Conservation (phyloP, 495 filamentous ascomycete genomes). For the Hyaloscypha finlandica region DNA sequence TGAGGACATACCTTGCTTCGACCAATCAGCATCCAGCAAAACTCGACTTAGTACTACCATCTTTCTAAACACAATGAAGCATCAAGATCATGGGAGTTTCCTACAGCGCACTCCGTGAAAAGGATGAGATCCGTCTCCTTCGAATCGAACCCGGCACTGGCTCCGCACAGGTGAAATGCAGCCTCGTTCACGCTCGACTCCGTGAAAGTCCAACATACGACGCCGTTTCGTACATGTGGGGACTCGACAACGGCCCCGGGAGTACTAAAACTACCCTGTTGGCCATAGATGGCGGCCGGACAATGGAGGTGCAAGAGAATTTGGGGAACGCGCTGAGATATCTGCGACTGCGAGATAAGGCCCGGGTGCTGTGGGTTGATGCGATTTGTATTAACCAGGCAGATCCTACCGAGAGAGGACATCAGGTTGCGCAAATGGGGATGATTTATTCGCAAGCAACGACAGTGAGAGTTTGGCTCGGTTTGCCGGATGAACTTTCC, state of each 20-base stretch:
- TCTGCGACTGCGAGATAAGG: constrained; percentile 7
- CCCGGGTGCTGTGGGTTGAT: constrained; percentile 33
- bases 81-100: not conserved
- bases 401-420: constrained; percentile 29
- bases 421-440: constrained; percentile 35
- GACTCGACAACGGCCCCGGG: not conserved
- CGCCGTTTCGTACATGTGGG: constrained; percentile 13
- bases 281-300: not conserved
- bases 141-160: not conserved
- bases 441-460: constrained; percentile 27
- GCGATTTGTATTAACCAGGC: constrained; percentile 17
- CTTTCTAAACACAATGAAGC: not conserved
- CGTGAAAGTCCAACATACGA: constrained; percentile 5
- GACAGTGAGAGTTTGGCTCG: constrained; percentile 15
- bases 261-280: not conserved
- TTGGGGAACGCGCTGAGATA: constrained; percentile 7
- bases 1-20: not conserved
- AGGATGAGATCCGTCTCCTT: constrained; percentile 14
- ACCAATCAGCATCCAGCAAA: constrained; percentile 13
- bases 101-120: not conserved
- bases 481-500: constrained; percentile 3
- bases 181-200: constrained; percentile 6
- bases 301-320: constrained; percentile 7
- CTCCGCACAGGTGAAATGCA: not conserved
- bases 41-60: not conserved